phyloP scores from a whole-genome alignment of 2,329 filamentous ascomycete genomes.

The Aspergillus thermomutatus region DNA sequence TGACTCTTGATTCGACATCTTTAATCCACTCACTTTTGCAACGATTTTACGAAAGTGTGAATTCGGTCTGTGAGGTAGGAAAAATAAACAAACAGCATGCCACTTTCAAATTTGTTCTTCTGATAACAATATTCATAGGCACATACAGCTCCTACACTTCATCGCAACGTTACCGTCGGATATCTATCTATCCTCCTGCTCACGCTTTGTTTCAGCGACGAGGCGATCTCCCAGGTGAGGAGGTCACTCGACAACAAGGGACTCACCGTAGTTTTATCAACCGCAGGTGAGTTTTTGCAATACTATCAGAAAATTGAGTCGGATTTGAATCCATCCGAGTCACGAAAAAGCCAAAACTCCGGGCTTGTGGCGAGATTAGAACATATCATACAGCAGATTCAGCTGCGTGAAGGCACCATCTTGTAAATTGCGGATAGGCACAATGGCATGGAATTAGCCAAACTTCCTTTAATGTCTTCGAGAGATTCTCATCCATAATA shows the following conservation, averaged over 20 bases:
- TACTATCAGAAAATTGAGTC: conserved; percentile 60
- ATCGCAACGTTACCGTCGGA: conserved; percentile 77
- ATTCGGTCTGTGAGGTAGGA: conserved; percentile 66
- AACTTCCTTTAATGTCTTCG: neutral
- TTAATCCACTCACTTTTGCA: conserved; percentile 59
- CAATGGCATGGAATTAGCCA: neutral
- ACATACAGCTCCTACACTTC: conserved; percentile 62
- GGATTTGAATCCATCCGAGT: conserved; percentile 37
- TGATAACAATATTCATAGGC: conserved; percentile 35
- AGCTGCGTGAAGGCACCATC: neutral
- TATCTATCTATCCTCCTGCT: conserved; percentile 83
- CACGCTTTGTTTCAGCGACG: conserved; percentile 65
- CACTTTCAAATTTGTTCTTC: conserved; percentile 8
- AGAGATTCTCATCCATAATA: neutral
- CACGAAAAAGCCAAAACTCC: conserved; percentile 47
- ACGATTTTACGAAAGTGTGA: conserved; percentile 66
- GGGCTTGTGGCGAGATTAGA: conserved; percentile 55
- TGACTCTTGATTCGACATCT: conserved; percentile 34
- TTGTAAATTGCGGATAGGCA: neutral
- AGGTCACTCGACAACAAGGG: conserved; percentile 45
- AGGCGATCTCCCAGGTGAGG: conserved; percentile 43
- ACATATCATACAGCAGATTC: conserved; percentile 49
- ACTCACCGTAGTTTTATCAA: conserved; percentile 51
- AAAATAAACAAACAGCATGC: conserved; percentile 7
- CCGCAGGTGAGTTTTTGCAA: conserved; percentile 60